phyloP scores from a whole-genome alignment of 2,329 filamentous ascomycete genomes.

The Aspergillus hiratsukae region DNA sequence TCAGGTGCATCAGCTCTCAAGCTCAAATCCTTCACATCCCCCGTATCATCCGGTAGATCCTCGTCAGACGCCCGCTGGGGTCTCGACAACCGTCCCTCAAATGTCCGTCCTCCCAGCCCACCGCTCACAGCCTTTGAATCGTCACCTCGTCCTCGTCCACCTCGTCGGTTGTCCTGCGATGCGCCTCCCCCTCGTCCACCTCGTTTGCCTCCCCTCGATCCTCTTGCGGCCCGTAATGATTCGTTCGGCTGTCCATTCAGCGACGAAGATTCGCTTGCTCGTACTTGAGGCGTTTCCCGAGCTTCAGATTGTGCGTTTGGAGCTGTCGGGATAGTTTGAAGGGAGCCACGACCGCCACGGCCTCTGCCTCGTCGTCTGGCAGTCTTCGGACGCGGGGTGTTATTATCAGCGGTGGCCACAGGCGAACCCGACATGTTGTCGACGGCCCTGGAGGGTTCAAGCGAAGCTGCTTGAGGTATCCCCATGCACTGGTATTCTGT shows the following conservation, averaged over 20 bases:
- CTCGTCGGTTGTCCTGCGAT: slow-evolving; percentile 15
- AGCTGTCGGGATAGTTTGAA: slow-evolving; percentile 12
- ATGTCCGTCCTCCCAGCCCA: slow-evolving; percentile 31
- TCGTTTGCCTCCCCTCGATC: slow-evolving; percentile 23
- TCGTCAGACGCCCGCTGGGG: slow-evolving; percentile 17
- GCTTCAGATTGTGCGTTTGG: slow-evolving; percentile 6
- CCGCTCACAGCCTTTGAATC: slow-evolving; percentile 8
- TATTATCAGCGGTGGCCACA: slow-evolving; percentile 8
- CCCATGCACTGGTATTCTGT: slow-evolving; percentile 10
- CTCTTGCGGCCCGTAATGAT: slow-evolving; percentile 16
- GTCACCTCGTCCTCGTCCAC: slow-evolving; percentile 13
- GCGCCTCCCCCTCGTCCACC: slow-evolving; percentile 17
- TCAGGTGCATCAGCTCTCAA: slow-evolving; percentile 39
- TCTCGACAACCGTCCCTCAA: slow-evolving; percentile 42
- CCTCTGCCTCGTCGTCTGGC: slow-evolving; percentile 26
- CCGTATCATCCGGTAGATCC: slow-evolving; percentile 3
- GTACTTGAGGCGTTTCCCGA: slow-evolving; percentile 4
- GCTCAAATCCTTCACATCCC: slow-evolving; percentile 11
- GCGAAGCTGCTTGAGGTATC: background rate
- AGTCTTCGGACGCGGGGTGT: slow-evolving; percentile 15
- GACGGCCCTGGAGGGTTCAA: slow-evolving; percentile 1
- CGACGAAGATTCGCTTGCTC: slow-evolving; percentile 1
- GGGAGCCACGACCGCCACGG: slow-evolving; percentile 21
- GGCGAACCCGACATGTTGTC: slow-evolving; percentile 15
- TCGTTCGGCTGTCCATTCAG: slow-evolving; percentile 7